Evolutionary conservation across 2,329 filamentous ascomycete genomes (phyloP).

Genomic region (Aspergillus sclerotialis): DNA sequence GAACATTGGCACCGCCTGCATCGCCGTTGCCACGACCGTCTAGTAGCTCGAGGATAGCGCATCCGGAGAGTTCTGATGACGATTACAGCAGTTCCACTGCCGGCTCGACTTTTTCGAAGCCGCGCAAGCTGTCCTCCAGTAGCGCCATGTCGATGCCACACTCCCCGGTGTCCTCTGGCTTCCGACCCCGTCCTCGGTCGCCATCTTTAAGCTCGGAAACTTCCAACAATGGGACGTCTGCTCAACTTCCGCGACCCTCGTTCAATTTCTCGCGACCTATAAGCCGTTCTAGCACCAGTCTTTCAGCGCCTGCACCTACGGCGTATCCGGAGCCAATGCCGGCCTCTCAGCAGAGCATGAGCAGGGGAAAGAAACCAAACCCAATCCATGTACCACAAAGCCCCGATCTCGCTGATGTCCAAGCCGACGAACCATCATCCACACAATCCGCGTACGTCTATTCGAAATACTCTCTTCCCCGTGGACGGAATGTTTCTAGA

Average conservation of each 20-base stretch:
- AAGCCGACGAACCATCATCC: constrained; percentile 26
- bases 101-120: constrained; percentile 57
- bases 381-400: constrained; percentile 26
- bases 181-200: constrained; percentile 62
- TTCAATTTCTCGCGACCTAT: constrained; percentile 94
- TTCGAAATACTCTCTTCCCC: constrained; percentile 73
- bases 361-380: constrained; percentile 20
- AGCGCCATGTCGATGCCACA: constrained; percentile 55
- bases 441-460: constrained; percentile 73
- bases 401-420: constrained; percentile 14
- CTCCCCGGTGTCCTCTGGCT: constrained; percentile 58
- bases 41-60: constrained; percentile 53
- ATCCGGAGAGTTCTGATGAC: constrained; percentile 60
- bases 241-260: constrained; percentile 59
- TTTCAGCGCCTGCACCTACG: constrained; percentile 26
- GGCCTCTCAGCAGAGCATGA: constrained; percentile 13
- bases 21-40: constrained; percentile 37
- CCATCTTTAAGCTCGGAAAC: constrained; percentile 79
- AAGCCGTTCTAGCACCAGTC: constrained; percentile 49
- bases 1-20: constrained; percentile 39
- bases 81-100: constrained; percentile 56
- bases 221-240: constrained; percentile 57
- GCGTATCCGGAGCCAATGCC: constrained; percentile 36
- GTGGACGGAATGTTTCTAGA: constrained; percentile 71
- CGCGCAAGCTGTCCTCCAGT: constrained; percentile 71